These are phyloP conservation scores for Delphinella strobiligena DNA, from an alignment of 2,329 filamentous ascomycete genomes.

Conservation along the genomic window DNA sequence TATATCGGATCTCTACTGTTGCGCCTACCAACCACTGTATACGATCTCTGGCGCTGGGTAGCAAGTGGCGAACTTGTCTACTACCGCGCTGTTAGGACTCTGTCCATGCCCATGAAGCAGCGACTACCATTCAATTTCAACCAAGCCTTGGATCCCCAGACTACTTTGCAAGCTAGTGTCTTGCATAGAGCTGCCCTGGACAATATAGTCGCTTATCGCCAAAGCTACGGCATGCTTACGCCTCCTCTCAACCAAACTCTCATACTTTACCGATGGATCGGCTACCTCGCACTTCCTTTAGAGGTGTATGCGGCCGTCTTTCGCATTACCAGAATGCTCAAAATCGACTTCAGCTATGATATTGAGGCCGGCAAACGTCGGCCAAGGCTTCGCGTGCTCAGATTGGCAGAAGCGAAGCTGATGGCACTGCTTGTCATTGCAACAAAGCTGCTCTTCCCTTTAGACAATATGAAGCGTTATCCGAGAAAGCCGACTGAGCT, in stretches of 20 bases:
- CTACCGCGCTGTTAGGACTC: conserved; percentile 44
- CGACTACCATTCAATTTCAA: conserved; percentile 53
- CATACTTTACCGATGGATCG: conserved; percentile 57
- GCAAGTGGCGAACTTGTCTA: conserved; percentile 59
- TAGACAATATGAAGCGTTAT: conserved; percentile 46
- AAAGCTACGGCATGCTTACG: conserved; percentile 57
- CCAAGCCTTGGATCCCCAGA: conserved; percentile 43
- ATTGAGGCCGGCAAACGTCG: conserved; percentile 11
- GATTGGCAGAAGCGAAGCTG: conserved; percentile 65
- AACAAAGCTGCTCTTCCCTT: conserved; percentile 68
- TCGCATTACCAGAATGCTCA: conserved; percentile 40
- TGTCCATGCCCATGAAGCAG: conserved; percentile 54
- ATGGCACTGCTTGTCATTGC: conserved; percentile 60
- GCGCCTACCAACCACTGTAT: conserved; percentile 62
- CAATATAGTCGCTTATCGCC: conserved; percentile 50
- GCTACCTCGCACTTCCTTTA: conserved; percentile 61
- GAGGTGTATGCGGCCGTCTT: conserved; percentile 52
- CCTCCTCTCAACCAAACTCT: conserved; percentile 61
- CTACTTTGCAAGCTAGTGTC: conserved; percentile 35
- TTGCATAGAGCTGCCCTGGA: conserved; percentile 55
- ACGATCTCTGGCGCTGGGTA: conserved; percentile 59
- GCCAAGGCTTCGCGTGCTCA: conserved; percentile 35
- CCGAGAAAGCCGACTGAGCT: conserved; percentile 43
- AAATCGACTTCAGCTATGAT: conserved; percentile 45
- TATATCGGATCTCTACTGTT: conserved; percentile 70